phyloP scores from a whole-genome alignment of 164 flowering plant species.

The Houttuynia cordata region DNA sequence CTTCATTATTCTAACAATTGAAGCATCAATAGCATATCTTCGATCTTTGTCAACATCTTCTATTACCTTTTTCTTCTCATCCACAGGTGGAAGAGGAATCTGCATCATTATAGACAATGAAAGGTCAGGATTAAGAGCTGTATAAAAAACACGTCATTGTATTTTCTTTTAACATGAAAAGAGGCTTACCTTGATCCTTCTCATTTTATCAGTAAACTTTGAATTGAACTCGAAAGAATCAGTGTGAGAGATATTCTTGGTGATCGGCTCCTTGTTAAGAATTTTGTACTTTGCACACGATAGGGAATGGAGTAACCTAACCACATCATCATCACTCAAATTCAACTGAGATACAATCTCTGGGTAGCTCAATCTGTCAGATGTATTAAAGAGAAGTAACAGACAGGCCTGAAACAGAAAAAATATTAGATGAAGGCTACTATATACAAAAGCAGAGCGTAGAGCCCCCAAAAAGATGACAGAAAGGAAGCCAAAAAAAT shows the following conservation, averaged over 20 bases:
- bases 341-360: conserved; percentile 76
- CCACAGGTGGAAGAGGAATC: conserved; percentile 78
- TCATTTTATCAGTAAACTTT: conserved; percentile 82
- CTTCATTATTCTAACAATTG: conserved; percentile 92
- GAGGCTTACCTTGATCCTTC: conserved; percentile 65
- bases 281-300: conserved; percentile 88
- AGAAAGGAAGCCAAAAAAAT: too few relatives aligned
- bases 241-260: conserved; percentile 53
- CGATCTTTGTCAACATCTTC: conserved; percentile 94
- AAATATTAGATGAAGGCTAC: too few relatives aligned
- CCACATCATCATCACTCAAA: conserved; percentile 63
- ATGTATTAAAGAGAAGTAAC: conserved; percentile 64
- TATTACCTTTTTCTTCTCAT: conserved; percentile 82
- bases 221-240: conserved; percentile 75
- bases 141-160: neutral
- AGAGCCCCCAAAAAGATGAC: neutral
- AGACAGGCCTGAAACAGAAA: conserved; percentile 46
- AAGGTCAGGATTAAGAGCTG: neutral
- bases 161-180: too few relatives aligned
- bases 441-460: neutral
- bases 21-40: conserved; percentile 90
- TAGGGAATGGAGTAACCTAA: conserved; percentile 73
- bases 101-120: conserved; percentile 2
- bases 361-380: conserved; percentile 55
- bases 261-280: conserved; percentile 67